Evolutionary conservation across 805 yeast genomes (phyloP).

Genomic region (Metschnikowia cerradonensis): DNA sequence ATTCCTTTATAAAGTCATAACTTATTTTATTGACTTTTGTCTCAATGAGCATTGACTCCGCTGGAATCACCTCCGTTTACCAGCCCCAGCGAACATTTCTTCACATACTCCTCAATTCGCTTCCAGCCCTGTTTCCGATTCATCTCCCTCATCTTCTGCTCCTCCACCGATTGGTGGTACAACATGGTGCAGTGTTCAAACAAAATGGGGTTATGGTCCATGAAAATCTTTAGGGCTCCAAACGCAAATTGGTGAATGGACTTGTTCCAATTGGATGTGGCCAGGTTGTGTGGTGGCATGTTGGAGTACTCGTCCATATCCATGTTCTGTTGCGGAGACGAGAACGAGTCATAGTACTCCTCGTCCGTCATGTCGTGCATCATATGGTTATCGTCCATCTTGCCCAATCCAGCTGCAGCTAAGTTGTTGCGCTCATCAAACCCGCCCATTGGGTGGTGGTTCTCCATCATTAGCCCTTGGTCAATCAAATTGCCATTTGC

Average conservation of each 20-base stretch:
- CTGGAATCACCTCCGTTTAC: neutral
- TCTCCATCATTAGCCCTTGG: constrained; percentile 29
- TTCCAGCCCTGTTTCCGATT: constrained; percentile 70
- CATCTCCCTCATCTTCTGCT: constrained; percentile 59
- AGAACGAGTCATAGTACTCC: constrained; percentile 41
- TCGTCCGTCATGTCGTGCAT: constrained; percentile 40
- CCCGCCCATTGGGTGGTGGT: constrained; percentile 12
- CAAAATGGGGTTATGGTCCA: constrained; percentile 86
- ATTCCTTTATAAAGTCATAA: too few relatives aligned
- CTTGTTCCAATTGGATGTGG: constrained; percentile 80
- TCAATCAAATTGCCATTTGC: constrained; percentile 43
- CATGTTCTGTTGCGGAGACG: constrained; percentile 30
- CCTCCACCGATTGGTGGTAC: constrained; percentile 75
- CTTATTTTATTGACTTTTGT: too few relatives aligned
- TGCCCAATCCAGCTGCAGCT: constrained; percentile 8
- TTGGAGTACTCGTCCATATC: constrained; percentile 32
- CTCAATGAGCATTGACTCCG: constrained; percentile 1
- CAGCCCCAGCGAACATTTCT: constrained; percentile 13
- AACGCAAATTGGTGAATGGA: constrained; percentile 88
- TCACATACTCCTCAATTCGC: constrained; percentile 59
- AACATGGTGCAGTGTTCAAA: constrained; percentile 91
- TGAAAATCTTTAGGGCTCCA: constrained; percentile 84
- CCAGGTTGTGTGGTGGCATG: constrained; percentile 42
- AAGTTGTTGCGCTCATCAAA: neutral
- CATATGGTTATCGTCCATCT: constrained; percentile 15